Evolutionary conservation across 768 basidiomycete species (phyloP), one percentile per base, ranked within the genome.

Genomic region (Boletus eberwhitei): DNA sequence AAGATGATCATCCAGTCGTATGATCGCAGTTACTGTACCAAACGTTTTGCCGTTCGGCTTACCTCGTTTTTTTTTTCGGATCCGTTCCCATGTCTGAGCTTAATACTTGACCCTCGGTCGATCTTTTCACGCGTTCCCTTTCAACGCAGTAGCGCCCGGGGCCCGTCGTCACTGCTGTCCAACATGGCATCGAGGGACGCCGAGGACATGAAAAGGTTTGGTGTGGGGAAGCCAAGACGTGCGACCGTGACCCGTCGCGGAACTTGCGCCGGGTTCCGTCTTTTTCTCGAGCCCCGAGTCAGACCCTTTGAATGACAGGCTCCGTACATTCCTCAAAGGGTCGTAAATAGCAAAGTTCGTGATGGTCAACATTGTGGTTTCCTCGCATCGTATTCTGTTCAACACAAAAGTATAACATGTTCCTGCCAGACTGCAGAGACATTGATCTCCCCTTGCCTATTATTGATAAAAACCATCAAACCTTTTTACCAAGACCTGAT

Each of bases 151-250:
- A 38, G 75, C 75, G 3, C 77, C 1, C 79, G 24, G 82, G 84
- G 2, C 82, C 81, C 9, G 77, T 85, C 43, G 74, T 79, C 60
- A 84, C 84, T 0, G 78, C 84, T 0, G 73, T 86, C 5, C 84
- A 85, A 60, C 77, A 84, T 5, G 77, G 24, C 79, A 0, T 81
- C 79, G 4, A 74, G 83, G 47, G 67, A 74, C 0, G 73, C 74
- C 7, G 81, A 84, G 34, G 72, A 81, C 60, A 84, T 83, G 81
- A 80, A 84, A 55, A 73, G 75, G 17, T 78, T 76, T 56, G 77
- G 76, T 16, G 72, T 80, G 50, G 79, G 79, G 4, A 53, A 74
- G 37, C 81, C 81, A 5, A 70, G 78, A 35, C 73, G 75, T 22
- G 78, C 74, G 16, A 78, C 75, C 4, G 11, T 32, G 31, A 32